Evolutionary conservation across 768 basidiomycete genomes (phyloP).

Genomic region (Suillus spraguei): DNA sequence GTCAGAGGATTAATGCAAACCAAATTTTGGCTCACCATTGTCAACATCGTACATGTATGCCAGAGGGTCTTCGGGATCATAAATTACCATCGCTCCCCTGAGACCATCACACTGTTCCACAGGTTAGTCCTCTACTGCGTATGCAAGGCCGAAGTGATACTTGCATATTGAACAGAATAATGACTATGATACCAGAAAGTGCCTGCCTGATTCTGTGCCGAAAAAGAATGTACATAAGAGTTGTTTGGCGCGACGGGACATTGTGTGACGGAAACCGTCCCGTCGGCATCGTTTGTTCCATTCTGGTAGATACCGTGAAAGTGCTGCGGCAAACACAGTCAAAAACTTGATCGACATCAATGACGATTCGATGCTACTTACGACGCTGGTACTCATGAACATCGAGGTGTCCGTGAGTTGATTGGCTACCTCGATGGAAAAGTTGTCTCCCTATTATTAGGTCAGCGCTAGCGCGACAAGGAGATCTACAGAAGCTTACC

Average conservation of each 20-base stretch:
- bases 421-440: conserved; percentile 48
- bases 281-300: conserved; percentile 47
- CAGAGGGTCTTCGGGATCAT: conserved; percentile 44
- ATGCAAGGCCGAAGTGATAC: not conserved
- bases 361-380: conserved; percentile 25
- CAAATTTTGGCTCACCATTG: conserved; percentile 31
- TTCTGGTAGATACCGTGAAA: conserved; percentile 57
- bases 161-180: conserved; percentile 39
- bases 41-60: conserved; percentile 44
- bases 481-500: conserved; percentile 10
- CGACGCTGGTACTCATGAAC: conserved; percentile 52
- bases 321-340: conserved; percentile 37
- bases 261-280: conserved; percentile 37
- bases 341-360: not conserved
- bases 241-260: conserved; percentile 28
- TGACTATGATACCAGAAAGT: conserved; percentile 41
- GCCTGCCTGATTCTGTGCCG: conserved; percentile 24
- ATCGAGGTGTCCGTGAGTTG: conserved; percentile 46
- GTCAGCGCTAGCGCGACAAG: conserved; percentile 4
- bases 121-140: not conserved
- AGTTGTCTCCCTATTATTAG: conserved; percentile 35
- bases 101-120: conserved; percentile 23
- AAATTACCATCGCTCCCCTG: conserved; percentile 38
- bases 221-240: conserved; percentile 27
- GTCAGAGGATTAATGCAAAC: not conserved